Percentiles rank a stretch among this genome's conserved stretches.
Conservation (phyloP, 2,329 filamentous ascomycete species). For the Cladophialophora carrionii region DNA sequence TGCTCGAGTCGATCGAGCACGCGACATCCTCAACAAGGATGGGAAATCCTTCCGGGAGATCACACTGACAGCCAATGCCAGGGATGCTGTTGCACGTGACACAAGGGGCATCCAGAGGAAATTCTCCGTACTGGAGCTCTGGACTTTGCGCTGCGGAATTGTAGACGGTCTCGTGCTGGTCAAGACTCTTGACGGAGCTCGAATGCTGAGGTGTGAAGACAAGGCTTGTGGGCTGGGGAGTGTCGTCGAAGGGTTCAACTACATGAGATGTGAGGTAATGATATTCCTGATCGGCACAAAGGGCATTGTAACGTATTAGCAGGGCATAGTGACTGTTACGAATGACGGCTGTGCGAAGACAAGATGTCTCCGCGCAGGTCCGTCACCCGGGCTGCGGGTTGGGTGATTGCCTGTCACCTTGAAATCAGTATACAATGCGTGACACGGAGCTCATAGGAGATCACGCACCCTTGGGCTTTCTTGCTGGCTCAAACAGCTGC, state of each 20-base stretch:
- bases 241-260: too few species aligned
- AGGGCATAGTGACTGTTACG: neutral
- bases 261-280: too few species aligned
- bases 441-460: too few species aligned
- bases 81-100: neutral
- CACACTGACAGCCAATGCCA: constrained; percentile 4
- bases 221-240: too few species aligned
- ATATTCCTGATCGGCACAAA: too few species aligned
- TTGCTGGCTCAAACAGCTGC: too few species aligned
- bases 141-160: neutral
- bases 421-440: too few species aligned
- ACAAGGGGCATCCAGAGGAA: neutral
- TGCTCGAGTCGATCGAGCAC: too few species aligned
- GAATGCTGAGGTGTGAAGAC: too few species aligned
- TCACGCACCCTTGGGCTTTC: too few species aligned
- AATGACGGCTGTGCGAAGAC: neutral
- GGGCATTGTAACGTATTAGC: too few species aligned
- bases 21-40: neutral
- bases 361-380: neutral
- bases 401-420: too few species aligned
- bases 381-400: neutral
- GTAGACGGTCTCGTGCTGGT: neutral
- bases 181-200: neutral
- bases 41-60: neutral
- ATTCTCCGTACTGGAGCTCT: neutral